These are phyloP conservation scores for Trapa incisa DNA, from an alignment of 345 rosid species.

Conservation along the genomic window DNA sequence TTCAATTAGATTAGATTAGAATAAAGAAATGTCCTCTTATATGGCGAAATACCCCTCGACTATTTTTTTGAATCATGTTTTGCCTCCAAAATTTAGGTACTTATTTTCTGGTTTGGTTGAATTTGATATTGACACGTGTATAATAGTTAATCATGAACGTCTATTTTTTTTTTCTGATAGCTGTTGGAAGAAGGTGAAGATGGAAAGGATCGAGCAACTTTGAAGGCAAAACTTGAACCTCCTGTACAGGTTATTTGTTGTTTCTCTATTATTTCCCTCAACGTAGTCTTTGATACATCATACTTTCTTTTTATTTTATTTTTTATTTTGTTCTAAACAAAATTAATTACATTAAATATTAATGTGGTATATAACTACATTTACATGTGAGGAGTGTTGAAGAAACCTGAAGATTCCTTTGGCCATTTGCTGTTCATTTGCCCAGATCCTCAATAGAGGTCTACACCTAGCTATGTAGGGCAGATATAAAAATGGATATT, in stretches of 20 bases:
- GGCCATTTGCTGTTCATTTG: too few species aligned
- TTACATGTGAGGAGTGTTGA: too few species aligned
- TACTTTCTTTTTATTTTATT: background rate
- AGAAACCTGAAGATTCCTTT: too few species aligned
- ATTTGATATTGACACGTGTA: too few species aligned
- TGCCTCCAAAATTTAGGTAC: background rate
- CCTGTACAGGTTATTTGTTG: constrained; percentile 76
- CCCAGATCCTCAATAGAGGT: too few species aligned
- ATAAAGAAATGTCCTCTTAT: background rate
- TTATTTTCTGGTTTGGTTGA: background rate
- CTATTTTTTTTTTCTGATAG: constrained; percentile 20
- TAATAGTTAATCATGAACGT: background rate
- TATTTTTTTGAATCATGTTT: background rate
- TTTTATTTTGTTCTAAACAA: background rate
- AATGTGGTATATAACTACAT: background rate
- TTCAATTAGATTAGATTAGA: too few species aligned
- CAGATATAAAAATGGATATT: too few species aligned
- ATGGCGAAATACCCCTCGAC: background rate
- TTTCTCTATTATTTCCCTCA: background rate
- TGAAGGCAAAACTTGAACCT: constrained; percentile 96
- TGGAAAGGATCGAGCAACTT: constrained; percentile 72
- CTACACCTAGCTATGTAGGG: too few species aligned
- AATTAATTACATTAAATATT: background rate
- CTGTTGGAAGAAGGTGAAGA: constrained; percentile 90
- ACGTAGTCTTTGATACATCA: too few species aligned